Percentiles rank a stretch among this genome's conserved stretches.
phyloP scores from a whole-genome alignment of 139 green algal genomes.

The Klebsormidium nitens region DNA sequence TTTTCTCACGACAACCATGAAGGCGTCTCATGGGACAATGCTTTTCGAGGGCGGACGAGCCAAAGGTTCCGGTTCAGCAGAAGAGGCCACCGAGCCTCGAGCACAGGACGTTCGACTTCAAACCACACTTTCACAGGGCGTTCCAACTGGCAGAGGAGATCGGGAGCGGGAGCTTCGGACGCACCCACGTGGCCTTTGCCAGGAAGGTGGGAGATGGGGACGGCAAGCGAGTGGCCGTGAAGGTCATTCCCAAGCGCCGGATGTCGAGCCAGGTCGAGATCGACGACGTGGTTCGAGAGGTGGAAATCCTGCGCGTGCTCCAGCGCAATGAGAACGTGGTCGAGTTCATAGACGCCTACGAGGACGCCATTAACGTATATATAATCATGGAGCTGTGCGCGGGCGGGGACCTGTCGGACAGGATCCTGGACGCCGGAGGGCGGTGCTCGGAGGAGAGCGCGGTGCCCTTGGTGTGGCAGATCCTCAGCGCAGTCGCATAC shows the following conservation, averaged over 20 bases:
- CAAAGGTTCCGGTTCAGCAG: too few relatives aligned
- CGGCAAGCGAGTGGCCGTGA: constrained; percentile 5
- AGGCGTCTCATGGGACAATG: too few relatives aligned
- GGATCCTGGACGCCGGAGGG: too few relatives aligned
- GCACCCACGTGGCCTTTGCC: too few relatives aligned
- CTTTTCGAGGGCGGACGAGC: too few relatives aligned
- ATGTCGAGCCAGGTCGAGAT: neutral
- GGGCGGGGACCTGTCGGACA: constrained; percentile 12
- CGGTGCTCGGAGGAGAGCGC: too few relatives aligned
- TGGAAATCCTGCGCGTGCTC: constrained; percentile 12
- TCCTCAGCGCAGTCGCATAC: too few relatives aligned
- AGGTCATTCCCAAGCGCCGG: constrained; percentile 11
- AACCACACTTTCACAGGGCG: too few relatives aligned
- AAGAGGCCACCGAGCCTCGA: too few relatives aligned
- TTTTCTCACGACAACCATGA: too few relatives aligned
- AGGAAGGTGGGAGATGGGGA: neutral
- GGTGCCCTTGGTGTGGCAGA: too few relatives aligned
- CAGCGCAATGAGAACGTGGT: constrained; percentile 7
- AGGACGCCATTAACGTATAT: constrained; percentile 6
- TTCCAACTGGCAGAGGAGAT: constrained; percentile 13
- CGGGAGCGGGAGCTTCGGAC: constrained; percentile 13
- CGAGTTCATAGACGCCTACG: neutral
- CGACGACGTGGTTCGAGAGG: constrained; percentile 14
- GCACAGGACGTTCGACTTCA: too few relatives aligned
- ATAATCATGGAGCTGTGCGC: constrained; percentile 28